Base-by-base conservation (phyloP, 176 grass and related monocot genomes). In the Musa troglodytarum region DNA sequence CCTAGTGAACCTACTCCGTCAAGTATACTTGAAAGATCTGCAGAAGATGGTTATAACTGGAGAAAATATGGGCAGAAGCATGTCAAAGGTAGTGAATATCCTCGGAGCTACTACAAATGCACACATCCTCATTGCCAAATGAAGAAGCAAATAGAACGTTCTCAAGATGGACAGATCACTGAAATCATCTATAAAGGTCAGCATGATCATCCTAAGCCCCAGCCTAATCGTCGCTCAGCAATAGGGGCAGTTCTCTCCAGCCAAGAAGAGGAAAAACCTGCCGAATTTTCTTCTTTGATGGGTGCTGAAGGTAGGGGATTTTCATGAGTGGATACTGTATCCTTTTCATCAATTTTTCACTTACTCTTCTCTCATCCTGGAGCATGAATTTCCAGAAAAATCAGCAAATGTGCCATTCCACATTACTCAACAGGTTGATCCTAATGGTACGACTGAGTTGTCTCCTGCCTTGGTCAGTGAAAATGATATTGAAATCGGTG, bases 21-120 rank as follows among this genome's bases (percentile, higher is more conserved):
- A 17, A 51, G 68, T 71, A 17, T 74, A 57, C 53, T 56, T 57
- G 72, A 74, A 56, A 74, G 57, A 29, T 56, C 72, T 56, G 72
- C 72, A 74, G 72, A 74, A 57, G 72, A 74, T 74, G 72, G 72
- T 74, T 74, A 74, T 74, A 74, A 74, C 72, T 74, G 72, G 72
- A 14, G 72, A 58, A 74, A 74, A 22, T 74, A 74, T 57, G 72
- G 72, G 53, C 72, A 99, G 77, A 99, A 99, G 83, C 88, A 94
- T 80, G 96, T 99, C 71, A 99, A 99, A 81, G 96, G 96, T 86
- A 87, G 90, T 84, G 96, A 99, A 80, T 92, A 92, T 75, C 96
- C 96, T 54, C 84, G 96, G 80, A 99, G 96, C 79, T 99, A 99
- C 81, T 99, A 99, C 86, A 99, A 99, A 84, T 99, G 96, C 85